A percentile compares a stretch with the other conserved stretches of the same genome.
Evolutionary conservation across 495 filamentous ascomycete genomes (phyloP).

Genomic region (Delitschia confertaspora): DNA sequence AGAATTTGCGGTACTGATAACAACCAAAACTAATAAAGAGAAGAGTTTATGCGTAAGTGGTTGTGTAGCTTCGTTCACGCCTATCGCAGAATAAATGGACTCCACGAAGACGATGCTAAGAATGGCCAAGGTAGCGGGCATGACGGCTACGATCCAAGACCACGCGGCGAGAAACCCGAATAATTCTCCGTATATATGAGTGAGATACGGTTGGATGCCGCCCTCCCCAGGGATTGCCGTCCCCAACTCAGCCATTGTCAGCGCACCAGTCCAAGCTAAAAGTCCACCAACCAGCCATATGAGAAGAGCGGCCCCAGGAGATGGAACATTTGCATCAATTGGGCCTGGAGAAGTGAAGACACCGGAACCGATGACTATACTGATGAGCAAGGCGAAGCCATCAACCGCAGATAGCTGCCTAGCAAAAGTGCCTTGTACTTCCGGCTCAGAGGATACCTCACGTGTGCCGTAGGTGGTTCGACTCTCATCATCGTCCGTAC

Average conservation of each 20-base stretch:
- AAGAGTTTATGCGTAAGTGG: slow-evolving; percentile 36
- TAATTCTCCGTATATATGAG: slow-evolving; percentile 47
- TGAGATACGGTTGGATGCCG: slow-evolving; percentile 48
- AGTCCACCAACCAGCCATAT: slow-evolving; percentile 47
- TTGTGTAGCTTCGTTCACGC: slow-evolving; percentile 5
- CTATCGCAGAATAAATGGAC: slow-evolving; percentile 32
- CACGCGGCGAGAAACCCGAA: slow-evolving; percentile 48
- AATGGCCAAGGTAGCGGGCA: slow-evolving; percentile 50
- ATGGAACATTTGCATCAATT: slow-evolving; percentile 49
- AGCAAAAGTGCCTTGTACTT: slow-evolving; percentile 35
- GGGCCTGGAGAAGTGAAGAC: slow-evolving; percentile 49
- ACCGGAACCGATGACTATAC: slow-evolving; percentile 48
- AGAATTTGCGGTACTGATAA: slow-evolving; percentile 45
- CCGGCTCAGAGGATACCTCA: too few relatives aligned
- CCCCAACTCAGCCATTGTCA: slow-evolving; percentile 47
- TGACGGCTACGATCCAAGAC: slow-evolving; percentile 51
- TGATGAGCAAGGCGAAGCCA: slow-evolving; percentile 47
- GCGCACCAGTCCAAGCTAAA: slow-evolving; percentile 50
- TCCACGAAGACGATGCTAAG: slow-evolving; percentile 52
- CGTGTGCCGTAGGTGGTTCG: too few relatives aligned
- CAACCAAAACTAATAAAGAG: slow-evolving; percentile 39
- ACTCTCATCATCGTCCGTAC: too few relatives aligned
- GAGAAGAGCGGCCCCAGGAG: slow-evolving; percentile 43
- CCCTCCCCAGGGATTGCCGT: slow-evolving; percentile 45
- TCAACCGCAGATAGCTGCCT: slow-evolving; percentile 43